These are phyloP conservation scores for Physcomitrellopsis africana DNA, from an alignment of 225 moss, liverwort and hornwort genomes.

Conservation along the genomic window DNA sequence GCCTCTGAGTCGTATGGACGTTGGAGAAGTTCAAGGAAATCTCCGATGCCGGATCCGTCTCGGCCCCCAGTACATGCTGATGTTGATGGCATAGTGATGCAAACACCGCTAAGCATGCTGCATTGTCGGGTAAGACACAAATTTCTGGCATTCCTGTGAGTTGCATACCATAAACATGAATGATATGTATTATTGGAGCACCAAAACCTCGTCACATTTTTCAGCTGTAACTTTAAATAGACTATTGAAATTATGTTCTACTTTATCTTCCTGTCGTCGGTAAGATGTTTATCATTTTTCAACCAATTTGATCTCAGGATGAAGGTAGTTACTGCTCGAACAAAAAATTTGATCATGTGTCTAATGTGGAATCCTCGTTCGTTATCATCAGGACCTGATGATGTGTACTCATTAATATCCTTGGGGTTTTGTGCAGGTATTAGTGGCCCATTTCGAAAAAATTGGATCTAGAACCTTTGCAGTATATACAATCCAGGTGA, in stretches of 20 bases:
- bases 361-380: not conserved
- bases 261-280: too few relatives aligned
- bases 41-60: slow-evolving; percentile 35
- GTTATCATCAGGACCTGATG: not conserved
- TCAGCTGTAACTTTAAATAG: not conserved
- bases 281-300: slow-evolving; percentile 2
- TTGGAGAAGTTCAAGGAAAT: slow-evolving; percentile 44
- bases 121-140: slow-evolving; percentile 44
- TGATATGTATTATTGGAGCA: not conserved
- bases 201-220: not conserved
- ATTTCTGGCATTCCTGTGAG: slow-evolving; percentile 16
- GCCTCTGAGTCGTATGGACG: slow-evolving; percentile 33
- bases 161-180: not conserved
- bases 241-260: too few relatives aligned
- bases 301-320: slow-evolving; percentile 12
- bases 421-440: slow-evolving; percentile 49
- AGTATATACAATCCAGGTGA: slow-evolving; percentile 78
- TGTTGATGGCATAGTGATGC: slow-evolving; percentile 21
- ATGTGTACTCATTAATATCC: not conserved
- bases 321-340: slow-evolving; percentile 19
- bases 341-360: slow-evolving; percentile 7
- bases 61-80: slow-evolving; percentile 38
- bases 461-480: slow-evolving; percentile 84
- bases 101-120: slow-evolving; percentile 42
- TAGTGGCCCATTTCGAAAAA: slow-evolving; percentile 89